A percentile compares a stretch with the other conserved stretches of the same genome.
Conservation (phyloP, 2,329 filamentous ascomycete genomes). For the Penicillium polonicum region DNA sequence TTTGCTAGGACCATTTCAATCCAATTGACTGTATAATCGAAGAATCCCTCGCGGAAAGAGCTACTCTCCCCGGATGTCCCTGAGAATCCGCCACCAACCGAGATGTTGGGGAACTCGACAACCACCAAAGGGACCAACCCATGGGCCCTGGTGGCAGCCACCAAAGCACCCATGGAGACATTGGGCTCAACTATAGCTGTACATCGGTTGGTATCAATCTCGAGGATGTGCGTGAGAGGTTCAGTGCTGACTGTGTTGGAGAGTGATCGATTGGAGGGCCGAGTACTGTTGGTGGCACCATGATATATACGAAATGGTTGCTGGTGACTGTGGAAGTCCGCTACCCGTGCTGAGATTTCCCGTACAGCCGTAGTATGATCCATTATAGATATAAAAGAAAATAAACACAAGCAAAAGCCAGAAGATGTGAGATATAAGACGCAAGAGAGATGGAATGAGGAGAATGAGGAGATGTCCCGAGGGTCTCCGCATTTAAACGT, state of each 20-base stretch:
- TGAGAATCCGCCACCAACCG: slow-evolving; percentile 64
- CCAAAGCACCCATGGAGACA: slow-evolving; percentile 65
- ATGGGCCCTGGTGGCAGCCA: slow-evolving; percentile 56
- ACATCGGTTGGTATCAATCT: slow-evolving; percentile 52
- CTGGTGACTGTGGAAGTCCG: slow-evolving; percentile 48
- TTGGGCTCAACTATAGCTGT: slow-evolving; percentile 69
- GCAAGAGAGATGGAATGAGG: background rate
- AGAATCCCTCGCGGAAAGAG: slow-evolving; percentile 65
- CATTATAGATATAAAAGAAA: slow-evolving; percentile 5
- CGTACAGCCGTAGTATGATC: slow-evolving; percentile 19
- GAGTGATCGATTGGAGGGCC: slow-evolving; percentile 48
- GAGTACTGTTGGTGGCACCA: slow-evolving; percentile 74
- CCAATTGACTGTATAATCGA: slow-evolving; percentile 61
- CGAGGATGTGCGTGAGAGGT: slow-evolving; percentile 60
- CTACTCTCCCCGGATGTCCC: slow-evolving; percentile 67
- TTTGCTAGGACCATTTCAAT: slow-evolving; percentile 64
- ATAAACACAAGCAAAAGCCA: background rate
- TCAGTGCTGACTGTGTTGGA: slow-evolving; percentile 66
- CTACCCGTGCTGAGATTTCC: slow-evolving; percentile 17
- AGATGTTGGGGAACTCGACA: slow-evolving; percentile 71
- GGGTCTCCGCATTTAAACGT: background rate
- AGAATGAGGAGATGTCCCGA: background rate
- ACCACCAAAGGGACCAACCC: slow-evolving; percentile 64
- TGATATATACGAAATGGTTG: slow-evolving; percentile 73
- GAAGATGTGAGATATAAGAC: background rate